phyloP scores from a whole-genome alignment of 2,329 filamentous ascomycete genomes.

The Aureobasidium sp. region DNA sequence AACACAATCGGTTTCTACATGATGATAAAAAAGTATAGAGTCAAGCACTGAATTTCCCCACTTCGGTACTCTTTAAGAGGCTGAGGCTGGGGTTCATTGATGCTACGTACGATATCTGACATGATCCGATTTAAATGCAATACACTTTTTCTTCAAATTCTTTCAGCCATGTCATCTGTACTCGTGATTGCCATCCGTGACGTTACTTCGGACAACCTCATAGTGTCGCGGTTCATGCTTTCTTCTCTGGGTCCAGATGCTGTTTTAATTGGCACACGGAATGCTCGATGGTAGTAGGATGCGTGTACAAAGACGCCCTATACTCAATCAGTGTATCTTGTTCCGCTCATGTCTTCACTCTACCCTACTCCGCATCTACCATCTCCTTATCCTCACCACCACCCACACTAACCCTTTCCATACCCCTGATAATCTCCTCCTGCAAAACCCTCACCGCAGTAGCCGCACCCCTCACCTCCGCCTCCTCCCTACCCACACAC shows the following conservation, averaged over 20 bases:
- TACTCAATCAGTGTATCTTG: background rate
- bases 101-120: background rate
- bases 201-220: too few relatives aligned
- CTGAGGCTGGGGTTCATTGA: background rate
- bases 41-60: background rate
- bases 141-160: background rate
- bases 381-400: background rate
- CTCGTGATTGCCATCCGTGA: too few relatives aligned
- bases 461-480: slow-evolving; percentile 30
- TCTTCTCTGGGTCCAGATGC: too few relatives aligned
- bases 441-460: slow-evolving; percentile 10
- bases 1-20: background rate
- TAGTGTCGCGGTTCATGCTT: too few relatives aligned
- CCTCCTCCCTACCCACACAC: slow-evolving; percentile 28
- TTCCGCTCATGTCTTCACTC: background rate
- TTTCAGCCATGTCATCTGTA: too few relatives aligned
- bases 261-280: too few relatives aligned
- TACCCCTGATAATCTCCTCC: background rate
- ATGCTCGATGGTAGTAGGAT: too few relatives aligned
- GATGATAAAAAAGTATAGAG: background rate
- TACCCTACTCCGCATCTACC: background rate
- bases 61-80: background rate
- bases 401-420: background rate
- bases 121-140: background rate
- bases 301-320: too few relatives aligned